Evolutionary conservation across 78 protist species (phyloP).

Genomic region (Bodo saltans): DNA sequence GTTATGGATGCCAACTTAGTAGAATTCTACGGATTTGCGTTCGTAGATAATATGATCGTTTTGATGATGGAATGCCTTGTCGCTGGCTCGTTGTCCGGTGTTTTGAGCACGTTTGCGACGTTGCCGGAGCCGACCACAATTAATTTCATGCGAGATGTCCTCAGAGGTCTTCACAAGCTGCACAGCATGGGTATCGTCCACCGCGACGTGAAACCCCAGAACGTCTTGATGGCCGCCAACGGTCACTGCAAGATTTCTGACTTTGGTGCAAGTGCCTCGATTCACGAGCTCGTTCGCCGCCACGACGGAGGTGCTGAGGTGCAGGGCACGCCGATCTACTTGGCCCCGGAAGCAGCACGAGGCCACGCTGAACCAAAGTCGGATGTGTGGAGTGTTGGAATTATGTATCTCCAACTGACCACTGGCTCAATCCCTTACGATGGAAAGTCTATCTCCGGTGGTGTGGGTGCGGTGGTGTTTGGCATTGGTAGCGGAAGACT

Average conservation of each 20-base stretch:
- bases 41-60: no score
- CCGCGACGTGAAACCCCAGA: conserved; percentile 93
- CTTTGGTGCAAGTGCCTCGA: conserved; percentile 6
- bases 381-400: conserved; percentile 17
- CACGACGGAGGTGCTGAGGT: neutral
- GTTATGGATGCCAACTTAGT: no score
- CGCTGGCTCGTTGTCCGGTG: no score
- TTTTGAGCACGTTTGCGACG: no score
- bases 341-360: conserved; percentile 26
- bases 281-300: neutral
- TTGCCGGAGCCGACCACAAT: no score
- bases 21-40: no score
- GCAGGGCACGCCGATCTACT: conserved; percentile 16
- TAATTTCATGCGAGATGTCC: no score
- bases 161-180: conserved; percentile 87
- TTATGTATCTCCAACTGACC: neutral
- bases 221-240: conserved; percentile 87
- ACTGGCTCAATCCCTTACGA: neutral
- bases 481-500: no score
- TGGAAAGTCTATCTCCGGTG: no score
- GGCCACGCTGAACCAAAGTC: neutral
- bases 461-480: no score
- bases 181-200: conserved; percentile 92
- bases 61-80: no score
- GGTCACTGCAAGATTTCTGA: conserved; percentile 20